Evolutionary conservation across 768 basidiomycete genomes (phyloP).

Genomic region (Auriscalpium microsporum): DNA sequence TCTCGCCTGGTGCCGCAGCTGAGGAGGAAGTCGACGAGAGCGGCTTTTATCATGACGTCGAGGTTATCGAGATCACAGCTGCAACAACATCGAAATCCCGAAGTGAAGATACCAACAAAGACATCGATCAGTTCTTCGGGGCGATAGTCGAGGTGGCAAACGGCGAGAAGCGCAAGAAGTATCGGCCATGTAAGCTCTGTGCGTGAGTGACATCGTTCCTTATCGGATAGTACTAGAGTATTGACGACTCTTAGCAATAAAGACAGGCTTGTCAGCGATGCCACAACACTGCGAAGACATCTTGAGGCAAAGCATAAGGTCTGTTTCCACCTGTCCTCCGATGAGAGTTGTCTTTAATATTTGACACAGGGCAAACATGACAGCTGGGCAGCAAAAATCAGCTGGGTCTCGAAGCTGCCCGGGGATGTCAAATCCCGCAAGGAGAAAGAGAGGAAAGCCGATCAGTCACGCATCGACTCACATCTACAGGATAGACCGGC

Average conservation of each 20-base stretch:
- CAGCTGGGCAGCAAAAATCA: not conserved
- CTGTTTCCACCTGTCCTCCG: not conserved
- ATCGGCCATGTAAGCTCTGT: not conserved
- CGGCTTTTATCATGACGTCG: not conserved
- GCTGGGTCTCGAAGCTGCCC: not conserved
- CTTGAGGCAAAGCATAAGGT: not conserved
- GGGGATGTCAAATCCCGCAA: not conserved
- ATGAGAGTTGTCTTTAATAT: not conserved
- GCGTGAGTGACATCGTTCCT: no score
- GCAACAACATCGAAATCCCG: not conserved
- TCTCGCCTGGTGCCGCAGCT: not conserved
- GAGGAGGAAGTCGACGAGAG: not conserved
- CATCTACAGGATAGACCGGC: not conserved
- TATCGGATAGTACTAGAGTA: no score
- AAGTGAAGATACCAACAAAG: not conserved
- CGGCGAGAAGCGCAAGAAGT: not conserved
- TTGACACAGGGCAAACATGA: not conserved
- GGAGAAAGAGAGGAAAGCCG: not conserved
- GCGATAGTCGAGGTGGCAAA: not conserved
- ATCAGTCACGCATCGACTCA: not conserved
- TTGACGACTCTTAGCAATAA: not conserved
- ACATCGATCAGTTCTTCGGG: not conserved
- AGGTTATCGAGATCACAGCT: not conserved
- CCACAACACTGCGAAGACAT: not conserved
- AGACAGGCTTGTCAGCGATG: not conserved